These are phyloP conservation scores for Platanthera guangdongensis DNA, from an alignment of 106 monocot species.

Conservation along the genomic window DNA sequence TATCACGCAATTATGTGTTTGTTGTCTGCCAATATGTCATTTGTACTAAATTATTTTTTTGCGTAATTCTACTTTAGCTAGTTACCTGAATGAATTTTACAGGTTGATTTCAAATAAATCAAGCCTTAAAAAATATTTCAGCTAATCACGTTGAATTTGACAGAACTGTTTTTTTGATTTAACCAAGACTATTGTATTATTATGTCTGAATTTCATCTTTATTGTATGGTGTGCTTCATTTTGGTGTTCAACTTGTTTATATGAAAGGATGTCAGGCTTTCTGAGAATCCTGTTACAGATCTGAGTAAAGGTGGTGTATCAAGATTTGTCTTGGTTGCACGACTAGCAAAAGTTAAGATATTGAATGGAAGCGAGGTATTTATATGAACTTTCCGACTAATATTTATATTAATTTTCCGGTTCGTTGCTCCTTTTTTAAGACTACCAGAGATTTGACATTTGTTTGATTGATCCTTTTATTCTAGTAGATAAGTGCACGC, in stretches of 20 bases:
- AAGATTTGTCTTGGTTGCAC: slow-evolving; percentile 81
- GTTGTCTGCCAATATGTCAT: neutral
- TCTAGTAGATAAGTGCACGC: slow-evolving; percentile 57
- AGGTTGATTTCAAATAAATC: slow-evolving; percentile 2
- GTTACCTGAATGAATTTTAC: neutral
- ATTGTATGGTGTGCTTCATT: neutral
- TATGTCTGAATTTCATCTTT: neutral
- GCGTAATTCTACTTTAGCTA: neutral
- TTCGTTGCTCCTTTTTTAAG: neutral
- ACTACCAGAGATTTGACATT: neutral
- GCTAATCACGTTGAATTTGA: no score
- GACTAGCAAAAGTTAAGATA: slow-evolving; percentile 68
- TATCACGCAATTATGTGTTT: neutral
- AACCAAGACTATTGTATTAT: neutral
- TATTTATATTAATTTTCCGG: neutral
- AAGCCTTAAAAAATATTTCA: neutral
- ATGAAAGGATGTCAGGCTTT: slow-evolving; percentile 90
- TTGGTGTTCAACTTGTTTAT: slow-evolving; percentile 12
- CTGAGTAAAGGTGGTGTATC: slow-evolving; percentile 67
- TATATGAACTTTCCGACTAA: neutral
- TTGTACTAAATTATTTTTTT: neutral
- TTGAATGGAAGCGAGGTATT: slow-evolving; percentile 96
- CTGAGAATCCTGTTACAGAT: slow-evolving; percentile 87
- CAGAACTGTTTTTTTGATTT: neutral
- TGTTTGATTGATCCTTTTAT: slow-evolving; percentile 8